Percentiles rank a stretch among this genome's conserved stretches.
Evolutionary conservation across 2,329 filamentous ascomycete genomes (phyloP).

Genomic region (Pseudogymnoascus sp.): DNA sequence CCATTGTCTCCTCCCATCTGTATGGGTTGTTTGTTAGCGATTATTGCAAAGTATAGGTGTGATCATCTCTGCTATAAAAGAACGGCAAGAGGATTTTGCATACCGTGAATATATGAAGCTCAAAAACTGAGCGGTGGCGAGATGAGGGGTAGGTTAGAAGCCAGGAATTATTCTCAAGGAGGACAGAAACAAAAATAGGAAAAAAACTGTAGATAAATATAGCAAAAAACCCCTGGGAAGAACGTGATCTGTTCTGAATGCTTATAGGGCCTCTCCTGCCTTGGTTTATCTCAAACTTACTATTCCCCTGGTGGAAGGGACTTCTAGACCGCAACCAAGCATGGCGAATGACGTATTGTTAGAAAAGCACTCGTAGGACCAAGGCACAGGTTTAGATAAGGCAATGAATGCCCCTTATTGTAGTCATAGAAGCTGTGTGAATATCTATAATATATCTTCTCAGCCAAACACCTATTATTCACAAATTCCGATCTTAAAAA

Average conservation of each 20-base stretch:
- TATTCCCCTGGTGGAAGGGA: background rate
- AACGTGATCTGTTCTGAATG: background rate
- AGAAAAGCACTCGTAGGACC: background rate
- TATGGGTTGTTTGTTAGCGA: background rate
- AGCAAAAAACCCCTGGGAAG: background rate
- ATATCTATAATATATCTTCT: background rate
- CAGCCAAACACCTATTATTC: background rate
- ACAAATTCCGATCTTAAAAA: background rate
- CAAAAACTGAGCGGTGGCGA: background rate
- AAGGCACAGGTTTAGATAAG: background rate
- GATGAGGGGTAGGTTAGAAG: background rate
- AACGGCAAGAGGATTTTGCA: background rate
- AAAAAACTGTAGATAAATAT: background rate
- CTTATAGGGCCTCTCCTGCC: slow-evolving; percentile 5
- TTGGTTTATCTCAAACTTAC: background rate
- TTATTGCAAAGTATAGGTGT: background rate
- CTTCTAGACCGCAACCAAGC: background rate
- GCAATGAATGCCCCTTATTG: background rate
- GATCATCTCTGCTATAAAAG: background rate
- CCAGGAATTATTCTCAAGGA: background rate
- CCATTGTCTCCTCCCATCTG: slow-evolving; percentile 10
- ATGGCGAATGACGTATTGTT: background rate
- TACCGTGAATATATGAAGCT: background rate
- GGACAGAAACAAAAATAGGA: background rate
- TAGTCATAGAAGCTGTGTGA: background rate